phyloP scores from a whole-genome alignment of 148 eudicot genomes.

The Rheum nobile region DNA sequence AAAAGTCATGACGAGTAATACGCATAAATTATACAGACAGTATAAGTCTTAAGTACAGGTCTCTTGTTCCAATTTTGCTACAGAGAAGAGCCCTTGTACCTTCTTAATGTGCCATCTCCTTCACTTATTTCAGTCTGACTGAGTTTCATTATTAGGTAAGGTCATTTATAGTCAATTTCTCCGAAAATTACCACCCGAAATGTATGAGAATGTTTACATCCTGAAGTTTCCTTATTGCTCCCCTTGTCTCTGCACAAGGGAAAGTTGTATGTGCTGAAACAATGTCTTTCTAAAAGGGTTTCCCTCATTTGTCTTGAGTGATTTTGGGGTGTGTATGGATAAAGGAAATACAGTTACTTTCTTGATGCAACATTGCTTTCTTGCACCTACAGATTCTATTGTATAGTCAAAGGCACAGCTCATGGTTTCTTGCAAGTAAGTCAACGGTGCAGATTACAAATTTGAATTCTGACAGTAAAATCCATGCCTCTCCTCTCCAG shows the following conservation, averaged over 20 bases:
- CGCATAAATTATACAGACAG: not conserved
- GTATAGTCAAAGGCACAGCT: not conserved
- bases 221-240: not conserved
- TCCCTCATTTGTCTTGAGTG: not conserved
- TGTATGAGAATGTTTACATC: not conserved
- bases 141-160: not conserved
- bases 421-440: not conserved
- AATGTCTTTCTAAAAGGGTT: not conserved
- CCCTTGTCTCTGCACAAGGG: not conserved
- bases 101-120: not conserved
- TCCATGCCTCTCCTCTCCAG: not conserved
- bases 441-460: no score
- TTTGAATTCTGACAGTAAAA: not conserved
- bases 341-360: no score
- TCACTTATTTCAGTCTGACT: not conserved
- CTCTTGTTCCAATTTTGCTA: not conserved
- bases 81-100: not conserved
- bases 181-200: not conserved
- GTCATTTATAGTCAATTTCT: not conserved
- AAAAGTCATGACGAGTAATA: conserved; percentile 43
- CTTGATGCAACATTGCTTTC: no score
- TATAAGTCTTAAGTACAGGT: not conserved
- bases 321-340: no score
- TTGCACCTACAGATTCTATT: not conserved
- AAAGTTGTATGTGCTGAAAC: not conserved